Conservation (phyloP, 768 basidiomycete genomes). For the Hericium coralloides region DNA sequence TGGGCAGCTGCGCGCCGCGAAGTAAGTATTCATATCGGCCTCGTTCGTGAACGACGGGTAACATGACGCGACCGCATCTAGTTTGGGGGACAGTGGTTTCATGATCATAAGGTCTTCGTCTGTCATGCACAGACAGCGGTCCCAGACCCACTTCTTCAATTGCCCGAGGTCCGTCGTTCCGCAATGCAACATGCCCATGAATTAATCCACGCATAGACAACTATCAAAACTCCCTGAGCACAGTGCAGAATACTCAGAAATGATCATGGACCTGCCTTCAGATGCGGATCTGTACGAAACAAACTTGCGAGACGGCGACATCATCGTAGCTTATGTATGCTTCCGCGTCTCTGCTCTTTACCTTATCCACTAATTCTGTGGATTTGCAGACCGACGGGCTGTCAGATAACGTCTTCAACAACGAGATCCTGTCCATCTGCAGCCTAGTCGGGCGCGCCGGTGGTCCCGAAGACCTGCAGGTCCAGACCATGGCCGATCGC, state of each 20-base stretch:
- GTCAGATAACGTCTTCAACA: constrained; percentile 52
- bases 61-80: constrained; percentile 20
- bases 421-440: constrained; percentile 65
- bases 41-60: background rate
- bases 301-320: constrained; percentile 43
- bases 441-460: constrained; percentile 39
- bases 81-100: constrained; percentile 76
- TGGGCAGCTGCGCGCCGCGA: constrained; percentile 67
- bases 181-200: background rate
- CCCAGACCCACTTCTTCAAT: constrained; percentile 39
- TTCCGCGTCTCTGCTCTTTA: background rate
- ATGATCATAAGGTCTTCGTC: constrained; percentile 61
- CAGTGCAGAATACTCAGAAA: constrained; percentile 12
- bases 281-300: constrained; percentile 37
- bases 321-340: constrained; percentile 41
- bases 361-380: background rate
- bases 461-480: constrained; percentile 46
- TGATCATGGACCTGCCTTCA: constrained; percentile 28
- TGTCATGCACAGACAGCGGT: constrained; percentile 39
- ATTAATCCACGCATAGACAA: constrained; percentile 19
- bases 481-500: constrained; percentile 63
- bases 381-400: constrained; percentile 42
- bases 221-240: constrained; percentile 26
- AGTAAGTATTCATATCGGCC: constrained; percentile 34
- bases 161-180: constrained; percentile 35